Percentiles rank a stretch among this genome's conserved stretches.
phyloP scores from a whole-genome alignment of 164 flowering plant genomes.

The Liriodendron chinense region DNA sequence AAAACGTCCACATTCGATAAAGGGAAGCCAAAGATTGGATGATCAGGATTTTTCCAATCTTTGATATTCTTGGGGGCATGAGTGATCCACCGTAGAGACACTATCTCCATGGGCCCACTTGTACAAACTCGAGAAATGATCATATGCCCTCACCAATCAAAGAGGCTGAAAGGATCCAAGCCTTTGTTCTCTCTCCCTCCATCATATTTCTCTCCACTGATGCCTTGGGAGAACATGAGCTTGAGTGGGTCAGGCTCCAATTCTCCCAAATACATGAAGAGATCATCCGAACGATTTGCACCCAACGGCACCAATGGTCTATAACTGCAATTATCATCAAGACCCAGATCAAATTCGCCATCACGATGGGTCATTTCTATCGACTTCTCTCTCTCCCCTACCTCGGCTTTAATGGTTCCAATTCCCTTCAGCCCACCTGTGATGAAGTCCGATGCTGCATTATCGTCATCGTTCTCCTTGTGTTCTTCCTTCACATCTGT shows the following conservation, averaged over 20 bases:
- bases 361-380: conserved; percentile 16
- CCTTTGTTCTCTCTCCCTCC: conserved; percentile 27
- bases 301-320: conserved; percentile 30
- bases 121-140: neutral
- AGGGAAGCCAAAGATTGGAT: too few relatives aligned
- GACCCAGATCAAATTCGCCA: conserved; percentile 26
- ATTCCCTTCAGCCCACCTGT: neutral
- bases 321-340: conserved; percentile 26
- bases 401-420: conserved; percentile 46
- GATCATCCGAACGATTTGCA: conserved; percentile 37
- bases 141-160: conserved; percentile 52
- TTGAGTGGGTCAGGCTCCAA: conserved; percentile 57
- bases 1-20: neutral
- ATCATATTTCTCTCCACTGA: conserved; percentile 26
- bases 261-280: conserved; percentile 67
- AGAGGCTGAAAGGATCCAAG: conserved; percentile 54
- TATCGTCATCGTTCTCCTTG: conserved; percentile 24
- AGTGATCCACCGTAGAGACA: conserved; percentile 1
- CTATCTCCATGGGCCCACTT: conserved; percentile 10
- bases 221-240: conserved; percentile 46
- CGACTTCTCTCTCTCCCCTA: conserved; percentile 24
- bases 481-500: conserved; percentile 39
- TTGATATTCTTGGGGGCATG: neutral
- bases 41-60: too few relatives aligned
- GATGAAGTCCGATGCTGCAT: neutral